Conservation (phyloP, 257 asterid species). For the Echium plantagineum region DNA sequence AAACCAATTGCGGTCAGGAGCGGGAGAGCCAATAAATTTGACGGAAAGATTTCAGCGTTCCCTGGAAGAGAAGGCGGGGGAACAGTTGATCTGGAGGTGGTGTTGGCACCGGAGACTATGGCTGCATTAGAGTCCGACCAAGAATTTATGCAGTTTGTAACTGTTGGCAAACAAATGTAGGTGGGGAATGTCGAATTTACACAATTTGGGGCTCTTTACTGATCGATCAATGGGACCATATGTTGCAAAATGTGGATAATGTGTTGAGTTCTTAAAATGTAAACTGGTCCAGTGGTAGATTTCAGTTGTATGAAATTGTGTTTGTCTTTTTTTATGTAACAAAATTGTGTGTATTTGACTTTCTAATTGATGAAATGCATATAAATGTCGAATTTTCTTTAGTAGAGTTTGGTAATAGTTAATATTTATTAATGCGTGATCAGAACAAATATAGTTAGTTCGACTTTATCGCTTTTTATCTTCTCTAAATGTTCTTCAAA, state of each 20-base stretch:
- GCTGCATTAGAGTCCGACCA: constrained; percentile 49
- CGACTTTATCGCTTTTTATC: too few species aligned
- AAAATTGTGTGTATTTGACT: not conserved
- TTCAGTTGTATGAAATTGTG: not conserved
- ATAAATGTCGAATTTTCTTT: too few species aligned
- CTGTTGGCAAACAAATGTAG: constrained; percentile 3
- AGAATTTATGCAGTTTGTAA: constrained; percentile 82
- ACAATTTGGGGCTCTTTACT: not conserved
- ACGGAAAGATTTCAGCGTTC: constrained; percentile 93
- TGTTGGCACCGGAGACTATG: constrained; percentile 77
- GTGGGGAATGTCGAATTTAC: not conserved
- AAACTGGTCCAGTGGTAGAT: not conserved
- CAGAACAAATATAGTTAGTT: too few species aligned
- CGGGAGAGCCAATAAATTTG: constrained; percentile 84
- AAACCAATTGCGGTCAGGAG: constrained; percentile 74
- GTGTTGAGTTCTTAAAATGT: too few species aligned
- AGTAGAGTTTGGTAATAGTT: too few species aligned
- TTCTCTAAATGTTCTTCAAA: too few species aligned
- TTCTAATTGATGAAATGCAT: not conserved
- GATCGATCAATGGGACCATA: too few species aligned
- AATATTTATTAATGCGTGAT: too few species aligned
- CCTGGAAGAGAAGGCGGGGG: constrained; percentile 76
- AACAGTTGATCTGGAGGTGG: constrained; percentile 87
- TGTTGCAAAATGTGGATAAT: too few species aligned
- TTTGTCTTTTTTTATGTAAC: too few species aligned